Percentiles rank a stretch among this genome's conserved stretches.
Evolutionary conservation across 805 yeast genomes (phyloP).

Genomic region (Hanseniaspora jakobsenii): DNA sequence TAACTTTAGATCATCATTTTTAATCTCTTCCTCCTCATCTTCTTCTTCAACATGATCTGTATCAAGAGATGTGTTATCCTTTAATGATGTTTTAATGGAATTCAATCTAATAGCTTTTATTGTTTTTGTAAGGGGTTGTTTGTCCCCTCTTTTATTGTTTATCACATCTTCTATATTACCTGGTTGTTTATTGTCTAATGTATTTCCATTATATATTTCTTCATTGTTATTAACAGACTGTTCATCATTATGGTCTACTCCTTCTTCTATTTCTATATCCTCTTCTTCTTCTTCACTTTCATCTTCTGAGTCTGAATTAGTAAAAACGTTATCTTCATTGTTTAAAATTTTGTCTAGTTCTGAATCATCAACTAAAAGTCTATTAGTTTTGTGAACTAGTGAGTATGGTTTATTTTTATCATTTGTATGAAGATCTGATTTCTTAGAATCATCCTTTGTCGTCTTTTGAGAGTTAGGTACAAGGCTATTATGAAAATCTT

Average conservation of each 20-base stretch:
- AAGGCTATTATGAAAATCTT: background rate
- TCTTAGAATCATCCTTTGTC: background rate
- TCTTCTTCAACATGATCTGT: background rate
- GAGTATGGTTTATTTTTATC: background rate
- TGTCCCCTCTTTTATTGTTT: slow-evolving; percentile 7
- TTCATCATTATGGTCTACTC: background rate
- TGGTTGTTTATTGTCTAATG: slow-evolving; percentile 2
- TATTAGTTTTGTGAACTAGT: no score
- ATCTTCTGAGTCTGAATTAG: background rate
- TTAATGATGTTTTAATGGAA: no score
- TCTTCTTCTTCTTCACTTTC: background rate
- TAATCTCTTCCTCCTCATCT: background rate
- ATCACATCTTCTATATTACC: slow-evolving; percentile 8
- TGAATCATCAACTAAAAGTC: no score
- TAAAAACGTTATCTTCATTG: background rate
- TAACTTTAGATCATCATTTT: slow-evolving; percentile 2
- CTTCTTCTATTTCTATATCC: background rate
- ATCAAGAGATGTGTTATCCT: no score
- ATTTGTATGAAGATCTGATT: background rate
- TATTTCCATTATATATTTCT: background rate
- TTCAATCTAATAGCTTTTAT: no score
- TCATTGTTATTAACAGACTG: background rate
- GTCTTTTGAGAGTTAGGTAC: background rate
- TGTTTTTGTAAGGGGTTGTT: slow-evolving; percentile 7
- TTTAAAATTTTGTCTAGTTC: no score